These are phyloP conservation scores for Endocarpon pusillum DNA, from an alignment of 495 filamentous ascomycete genomes.

Conservation along the genomic window DNA sequence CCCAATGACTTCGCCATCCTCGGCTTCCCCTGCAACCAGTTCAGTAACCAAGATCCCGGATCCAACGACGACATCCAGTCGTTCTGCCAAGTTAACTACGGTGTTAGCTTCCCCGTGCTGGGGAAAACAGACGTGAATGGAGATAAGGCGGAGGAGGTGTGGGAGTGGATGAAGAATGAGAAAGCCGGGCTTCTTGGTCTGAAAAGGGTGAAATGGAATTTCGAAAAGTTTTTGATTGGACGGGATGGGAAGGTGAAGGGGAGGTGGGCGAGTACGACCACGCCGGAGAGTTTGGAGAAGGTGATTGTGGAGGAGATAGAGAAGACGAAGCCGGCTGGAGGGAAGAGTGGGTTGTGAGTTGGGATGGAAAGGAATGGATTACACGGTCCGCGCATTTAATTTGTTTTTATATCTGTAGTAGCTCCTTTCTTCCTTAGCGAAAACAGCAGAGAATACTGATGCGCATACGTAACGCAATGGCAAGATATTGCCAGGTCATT, in stretches of 20 bases:
- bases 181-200: constrained; percentile 70
- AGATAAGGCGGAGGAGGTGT: constrained; percentile 60
- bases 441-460: too few species aligned
- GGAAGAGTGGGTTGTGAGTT: constrained; percentile 3
- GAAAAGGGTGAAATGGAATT: constrained; percentile 90
- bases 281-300: constrained; percentile 62
- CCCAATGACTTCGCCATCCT: constrained; percentile 67
- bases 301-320: constrained; percentile 59
- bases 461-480: too few species aligned
- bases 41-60: constrained; percentile 77
- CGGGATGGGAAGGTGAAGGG: constrained; percentile 66
- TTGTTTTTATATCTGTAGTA: too few species aligned
- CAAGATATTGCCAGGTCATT: too few species aligned
- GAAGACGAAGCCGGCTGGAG: constrained; percentile 19
- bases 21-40: constrained; percentile 98
- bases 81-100: constrained; percentile 92
- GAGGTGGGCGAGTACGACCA: constrained; percentile 70
- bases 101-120: constrained; percentile 82
- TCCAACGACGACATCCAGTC: constrained; percentile 75
- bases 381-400: too few species aligned
- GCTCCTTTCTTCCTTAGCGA: too few species aligned
- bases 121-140: constrained; percentile 92
- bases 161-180: constrained; percentile 73
- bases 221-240: constrained; percentile 92
- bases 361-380: too few species aligned